A percentile compares a stretch with the other conserved stretches of the same genome.
phyloP scores from a whole-genome alignment of 805 yeast genomes.

The Debaryomyces maramus region DNA sequence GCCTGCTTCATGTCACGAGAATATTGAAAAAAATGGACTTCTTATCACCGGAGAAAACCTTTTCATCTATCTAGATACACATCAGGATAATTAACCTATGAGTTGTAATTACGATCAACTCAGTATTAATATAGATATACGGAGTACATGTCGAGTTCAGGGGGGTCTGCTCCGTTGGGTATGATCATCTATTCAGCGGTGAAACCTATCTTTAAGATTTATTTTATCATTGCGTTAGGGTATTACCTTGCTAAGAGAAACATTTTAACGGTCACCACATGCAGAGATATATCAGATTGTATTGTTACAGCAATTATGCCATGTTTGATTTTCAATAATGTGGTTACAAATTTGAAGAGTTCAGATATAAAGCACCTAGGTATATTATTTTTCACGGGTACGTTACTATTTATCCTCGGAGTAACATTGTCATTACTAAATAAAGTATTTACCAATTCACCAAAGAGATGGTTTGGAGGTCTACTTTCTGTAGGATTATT shows the following conservation, averaged over 20 bases:
- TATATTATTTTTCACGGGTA: conserved; percentile 50
- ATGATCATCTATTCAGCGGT: conserved; percentile 72
- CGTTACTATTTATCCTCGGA: conserved; percentile 53
- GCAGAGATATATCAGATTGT: conserved; percentile 68
- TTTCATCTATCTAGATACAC: too few species aligned
- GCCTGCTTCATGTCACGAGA: too few species aligned
- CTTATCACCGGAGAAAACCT: too few species aligned
- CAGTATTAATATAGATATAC: too few species aligned
- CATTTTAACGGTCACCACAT: conserved; percentile 63
- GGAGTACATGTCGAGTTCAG: conserved; percentile 1
- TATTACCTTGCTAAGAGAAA: conserved; percentile 61
- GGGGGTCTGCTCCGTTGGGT: conserved; percentile 44
- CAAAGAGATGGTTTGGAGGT: conserved; percentile 78
- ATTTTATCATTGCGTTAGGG: conserved; percentile 69
- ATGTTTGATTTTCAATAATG: conserved; percentile 70
- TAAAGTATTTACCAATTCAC: conserved; percentile 54
- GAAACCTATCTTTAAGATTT: conserved; percentile 85
- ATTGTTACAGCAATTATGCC: conserved; percentile 72
- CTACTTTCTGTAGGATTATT: conserved; percentile 67
- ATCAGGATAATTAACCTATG: too few species aligned
- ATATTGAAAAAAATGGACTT: too few species aligned
- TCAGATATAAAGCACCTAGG: conserved; percentile 72
- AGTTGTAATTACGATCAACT: too few species aligned
- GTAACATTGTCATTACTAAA: conserved; percentile 46
- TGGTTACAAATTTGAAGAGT: conserved; percentile 65